Evolutionary conservation across 345 rosid species (phyloP).

Genomic region (Clausena lansium): DNA sequence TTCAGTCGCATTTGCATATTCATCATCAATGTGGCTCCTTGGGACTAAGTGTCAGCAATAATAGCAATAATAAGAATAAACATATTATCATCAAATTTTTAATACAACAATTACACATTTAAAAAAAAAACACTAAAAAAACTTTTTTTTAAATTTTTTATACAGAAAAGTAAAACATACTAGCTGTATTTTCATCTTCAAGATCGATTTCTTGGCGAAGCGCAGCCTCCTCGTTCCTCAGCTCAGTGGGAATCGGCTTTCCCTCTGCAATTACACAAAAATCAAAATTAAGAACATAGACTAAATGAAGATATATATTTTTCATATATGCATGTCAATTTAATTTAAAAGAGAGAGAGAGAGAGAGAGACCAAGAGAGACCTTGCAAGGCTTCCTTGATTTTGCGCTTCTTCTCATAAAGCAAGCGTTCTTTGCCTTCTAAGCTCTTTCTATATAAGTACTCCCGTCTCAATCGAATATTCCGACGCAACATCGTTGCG

Average conservation of each 20-base stretch:
- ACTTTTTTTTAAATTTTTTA: too few relatives aligned
- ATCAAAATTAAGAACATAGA: not conserved
- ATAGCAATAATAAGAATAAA: conserved; percentile 14
- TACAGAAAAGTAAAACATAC: conserved; percentile 22
- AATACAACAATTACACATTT: not conserved
- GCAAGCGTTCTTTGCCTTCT: conserved; percentile 82
- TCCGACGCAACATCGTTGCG: conserved; percentile 61
- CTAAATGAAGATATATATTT: not conserved
- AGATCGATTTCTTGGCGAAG: conserved; percentile 88
- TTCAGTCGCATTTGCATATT: conserved; percentile 71
- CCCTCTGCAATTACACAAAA: conserved; percentile 52
- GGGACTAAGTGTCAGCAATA: conserved; percentile 49
- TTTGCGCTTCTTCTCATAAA: conserved; percentile 82
- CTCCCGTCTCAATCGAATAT: conserved; percentile 72
- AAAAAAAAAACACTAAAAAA: too few relatives aligned
- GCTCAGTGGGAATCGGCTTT: conserved; percentile 92
- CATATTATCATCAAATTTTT: conserved; percentile 9
- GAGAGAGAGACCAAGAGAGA: not conserved
- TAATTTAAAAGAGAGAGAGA: too few relatives aligned
- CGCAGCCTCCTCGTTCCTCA: conserved; percentile 73
- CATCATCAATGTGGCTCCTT: conserved; percentile 78
- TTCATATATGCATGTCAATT: not conserved
- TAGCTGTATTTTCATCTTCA: conserved; percentile 72
- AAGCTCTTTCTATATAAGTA: conserved; percentile 85
- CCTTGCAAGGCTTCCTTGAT: conserved; percentile 86